Evolutionary conservation across 192 early-diverging fungal genomes (phyloP).

Genomic region (Backusella tarrabulga): DNA sequence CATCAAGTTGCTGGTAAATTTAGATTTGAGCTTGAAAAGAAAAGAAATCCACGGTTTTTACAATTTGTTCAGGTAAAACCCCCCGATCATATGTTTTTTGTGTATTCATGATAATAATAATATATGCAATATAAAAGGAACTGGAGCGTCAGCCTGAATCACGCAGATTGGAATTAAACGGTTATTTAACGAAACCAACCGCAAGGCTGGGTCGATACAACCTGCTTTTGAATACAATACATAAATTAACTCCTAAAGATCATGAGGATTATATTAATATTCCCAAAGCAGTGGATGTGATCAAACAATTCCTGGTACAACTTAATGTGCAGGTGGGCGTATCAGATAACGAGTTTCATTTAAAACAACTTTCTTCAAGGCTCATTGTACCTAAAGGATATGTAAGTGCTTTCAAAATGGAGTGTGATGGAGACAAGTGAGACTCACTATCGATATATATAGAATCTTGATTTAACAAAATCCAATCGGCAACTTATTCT

Average conservation of each 20-base stretch:
- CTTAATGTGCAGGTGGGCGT: conserved; percentile 1
- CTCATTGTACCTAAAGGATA: conserved; percentile 48
- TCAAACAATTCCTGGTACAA: conserved; percentile 1
- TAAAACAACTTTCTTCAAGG: conserved; percentile 54
- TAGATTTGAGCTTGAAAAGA: conserved; percentile 81
- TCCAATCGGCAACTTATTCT: conserved; percentile 70
- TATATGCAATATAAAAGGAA: conserved; percentile 26
- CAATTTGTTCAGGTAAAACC: conserved; percentile 64
- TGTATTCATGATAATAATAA: conserved; percentile 44
- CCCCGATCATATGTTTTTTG: neutral
- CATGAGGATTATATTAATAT: conserved; percentile 1
- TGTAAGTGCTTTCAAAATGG: neutral
- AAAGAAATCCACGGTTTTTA: conserved; percentile 58
- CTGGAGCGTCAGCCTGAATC: conserved; percentile 74
- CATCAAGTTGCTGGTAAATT: conserved; percentile 82
- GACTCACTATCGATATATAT: neutral
- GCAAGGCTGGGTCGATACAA: conserved; percentile 63
- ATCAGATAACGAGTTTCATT: conserved; percentile 5
- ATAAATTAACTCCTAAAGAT: conserved; percentile 6
- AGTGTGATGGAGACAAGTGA: too few species aligned
- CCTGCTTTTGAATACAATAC: conserved; percentile 9
- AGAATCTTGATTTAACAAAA: conserved; percentile 70
- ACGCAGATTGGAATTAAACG: conserved; percentile 79
- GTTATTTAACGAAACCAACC: conserved; percentile 84
- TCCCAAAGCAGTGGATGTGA: neutral